Evolutionary conservation across 1,139 yeast genomes (phyloP), one percentile per base, ranked within the genome.

Genomic region (Nematodospora anomalae): DNA sequence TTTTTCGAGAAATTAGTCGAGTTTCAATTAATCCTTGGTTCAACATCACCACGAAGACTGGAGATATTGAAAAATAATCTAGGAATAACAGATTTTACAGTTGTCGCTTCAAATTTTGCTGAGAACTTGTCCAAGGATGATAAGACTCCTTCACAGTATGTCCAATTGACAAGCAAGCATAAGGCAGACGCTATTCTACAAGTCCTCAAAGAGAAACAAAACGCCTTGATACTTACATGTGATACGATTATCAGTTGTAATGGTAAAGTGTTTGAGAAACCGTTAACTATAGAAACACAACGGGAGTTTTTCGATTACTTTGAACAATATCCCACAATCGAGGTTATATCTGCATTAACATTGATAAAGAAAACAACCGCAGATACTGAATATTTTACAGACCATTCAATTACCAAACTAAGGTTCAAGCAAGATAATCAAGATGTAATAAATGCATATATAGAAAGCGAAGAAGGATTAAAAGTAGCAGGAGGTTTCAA

Each of bases 401-500:
- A 41, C 31, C 38, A 35, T 35, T 32, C 35, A 18, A 48, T 45
- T 4, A 67, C 74, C 0, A 44, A 38, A 3, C 47, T 70, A 14
- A 33, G 32, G 8, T 68, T 67, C 39, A 61, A 62, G 38, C 44
- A 56, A 1, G 55, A 79, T 10, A 67, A 79, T 1, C 79, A 79
- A 42, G 76, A 69, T 12, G 62, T 81, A 25, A 55, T 90, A 3
- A 51, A 71, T 25, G 66, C 69, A 11, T 92, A 90, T 56, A 81
- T 86, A 8, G 71, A 71, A 1, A 64, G 80, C 2, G 83, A 75
- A 18, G 97, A 90, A 56, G 98, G 94, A 0, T 43, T 70, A 4
- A 72, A 76, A 28, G 97, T 86, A 1, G 97, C 97, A 1, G 98
- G 97, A 6, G 98, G 98, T 1, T 89, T 88, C 62, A 83, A 82